Base-by-base conservation (phyloP, 148 eudicot genomes). In the Chenopodium berlandieri region DNA sequence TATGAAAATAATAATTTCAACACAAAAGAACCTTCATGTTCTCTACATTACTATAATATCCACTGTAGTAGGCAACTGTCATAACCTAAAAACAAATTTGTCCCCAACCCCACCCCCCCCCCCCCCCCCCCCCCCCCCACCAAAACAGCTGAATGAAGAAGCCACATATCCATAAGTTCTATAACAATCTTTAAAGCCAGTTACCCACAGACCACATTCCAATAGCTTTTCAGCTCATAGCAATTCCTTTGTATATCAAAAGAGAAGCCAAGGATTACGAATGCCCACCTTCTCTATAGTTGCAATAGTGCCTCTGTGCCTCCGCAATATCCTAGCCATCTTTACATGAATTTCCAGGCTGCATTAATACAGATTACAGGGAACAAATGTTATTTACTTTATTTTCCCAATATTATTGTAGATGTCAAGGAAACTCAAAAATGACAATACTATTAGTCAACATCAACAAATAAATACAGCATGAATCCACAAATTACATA, bases 331-430 rank as follows among this genome's bases (percentile, higher is more conserved):
- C 22, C 46, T 44, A 77, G 9, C 37, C 78, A 56, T 77, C 86
- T 73, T 89, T 82, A 91, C 87, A 88, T 72, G 50, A 91, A 82
- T 82, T 91, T 87, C 93, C 93, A 91, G 4, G 86, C 93, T 91
- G 91, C 88, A 90, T 62, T 48, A 64, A 64, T 30, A 81, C 48
- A 77, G 64, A 64, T 9, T 22, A 66, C 22, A 31, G 12, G 12
- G 27, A 46, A 75, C 46, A 69, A 0, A 68, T 31, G 27, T 79
- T 31, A 63, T 27, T 4, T 34, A 3, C 37, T 34, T 47, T 16
- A 58, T 63, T 37, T 22, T 9, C n/a, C 69, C 52, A 4, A 62
- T 2, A 62, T 76, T 60, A 25, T 72, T n/a, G 23, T 23, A 12
- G 32, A 71, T 13, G 25, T 37, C n/a, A 12, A 17, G 52, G 17